Conservation (phyloP, 306 rosid species). For the Vigna unguiculata region DNA sequence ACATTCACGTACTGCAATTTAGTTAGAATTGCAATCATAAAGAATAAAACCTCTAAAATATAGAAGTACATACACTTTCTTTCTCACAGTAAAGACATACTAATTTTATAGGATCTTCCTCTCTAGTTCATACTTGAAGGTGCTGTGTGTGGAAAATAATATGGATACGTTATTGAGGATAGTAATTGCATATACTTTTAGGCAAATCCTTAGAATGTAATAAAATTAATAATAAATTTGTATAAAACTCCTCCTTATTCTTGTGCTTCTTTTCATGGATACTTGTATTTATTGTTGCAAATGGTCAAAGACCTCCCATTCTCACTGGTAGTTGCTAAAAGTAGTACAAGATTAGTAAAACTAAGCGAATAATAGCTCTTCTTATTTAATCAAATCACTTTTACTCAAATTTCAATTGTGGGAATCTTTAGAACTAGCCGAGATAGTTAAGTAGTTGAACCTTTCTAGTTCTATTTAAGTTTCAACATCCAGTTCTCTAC, state of each 20-base stretch:
- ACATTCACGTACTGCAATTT: not conserved
- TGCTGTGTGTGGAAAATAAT: not conserved
- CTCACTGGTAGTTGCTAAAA: not conserved
- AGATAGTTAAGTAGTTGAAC: constrained; percentile 3
- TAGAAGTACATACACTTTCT: not conserved
- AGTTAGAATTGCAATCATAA: constrained; percentile 31
- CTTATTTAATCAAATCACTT: constrained; percentile 3
- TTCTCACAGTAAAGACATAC: not conserved
- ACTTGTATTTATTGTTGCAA: constrained; percentile 13
- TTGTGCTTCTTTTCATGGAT: not conserved
- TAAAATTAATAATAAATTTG: constrained; percentile 7
- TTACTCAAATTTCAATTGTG: not conserved
- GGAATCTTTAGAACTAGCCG: not conserved
- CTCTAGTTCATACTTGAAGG: constrained; percentile 2
- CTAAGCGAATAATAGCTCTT: not conserved
- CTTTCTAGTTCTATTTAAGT: constrained; percentile 1
- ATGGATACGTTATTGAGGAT: not conserved
- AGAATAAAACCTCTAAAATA: too few species aligned
- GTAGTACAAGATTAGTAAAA: not conserved
- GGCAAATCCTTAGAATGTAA: constrained; percentile 1
- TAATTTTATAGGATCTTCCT: not conserved
- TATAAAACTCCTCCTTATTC: not conserved
- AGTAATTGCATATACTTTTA: not conserved
- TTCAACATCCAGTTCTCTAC: not conserved
- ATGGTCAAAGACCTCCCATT: not conserved